phyloP scores from a whole-genome alignment of 108 stramenopile genomes.

The Epipyxis sp. region DNA sequence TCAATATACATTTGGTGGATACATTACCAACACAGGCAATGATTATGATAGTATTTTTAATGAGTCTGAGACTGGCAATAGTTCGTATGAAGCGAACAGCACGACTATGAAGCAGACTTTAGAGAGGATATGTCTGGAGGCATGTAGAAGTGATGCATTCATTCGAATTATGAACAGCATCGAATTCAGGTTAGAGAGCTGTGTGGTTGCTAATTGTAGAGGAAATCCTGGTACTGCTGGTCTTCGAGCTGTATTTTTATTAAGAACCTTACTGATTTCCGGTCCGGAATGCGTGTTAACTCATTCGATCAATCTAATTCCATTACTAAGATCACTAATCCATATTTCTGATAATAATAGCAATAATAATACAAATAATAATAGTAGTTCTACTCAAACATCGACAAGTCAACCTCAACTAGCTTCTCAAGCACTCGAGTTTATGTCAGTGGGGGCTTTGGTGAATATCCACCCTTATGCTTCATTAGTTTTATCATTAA shows the following conservation, averaged over 20 bases:
- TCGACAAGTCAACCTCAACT: too few species aligned
- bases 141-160: background rate
- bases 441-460: background rate
- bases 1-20: background rate
- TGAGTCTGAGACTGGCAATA: background rate
- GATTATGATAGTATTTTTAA: background rate
- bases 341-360: background rate
- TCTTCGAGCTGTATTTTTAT: background rate
- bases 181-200: background rate
- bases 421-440: too few species aligned
- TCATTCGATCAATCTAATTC: background rate
- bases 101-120: background rate
- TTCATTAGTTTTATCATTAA: background rate
- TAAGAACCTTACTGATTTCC: background rate
- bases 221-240: background rate
- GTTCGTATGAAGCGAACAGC: background rate
- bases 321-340: background rate
- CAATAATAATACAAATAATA: too few species aligned
- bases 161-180: background rate
- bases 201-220: background rate
- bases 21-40: background rate
- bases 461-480: background rate
- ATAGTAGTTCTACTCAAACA: too few species aligned
- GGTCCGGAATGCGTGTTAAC: conserved; percentile 7
- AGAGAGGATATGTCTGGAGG: background rate